A percentile compares a stretch with the other conserved stretches of the same genome.
These are phyloP conservation scores for Trichoderma harzianum DNA, from an alignment of 2,329 filamentous ascomycete species.

Conservation along the genomic window DNA sequence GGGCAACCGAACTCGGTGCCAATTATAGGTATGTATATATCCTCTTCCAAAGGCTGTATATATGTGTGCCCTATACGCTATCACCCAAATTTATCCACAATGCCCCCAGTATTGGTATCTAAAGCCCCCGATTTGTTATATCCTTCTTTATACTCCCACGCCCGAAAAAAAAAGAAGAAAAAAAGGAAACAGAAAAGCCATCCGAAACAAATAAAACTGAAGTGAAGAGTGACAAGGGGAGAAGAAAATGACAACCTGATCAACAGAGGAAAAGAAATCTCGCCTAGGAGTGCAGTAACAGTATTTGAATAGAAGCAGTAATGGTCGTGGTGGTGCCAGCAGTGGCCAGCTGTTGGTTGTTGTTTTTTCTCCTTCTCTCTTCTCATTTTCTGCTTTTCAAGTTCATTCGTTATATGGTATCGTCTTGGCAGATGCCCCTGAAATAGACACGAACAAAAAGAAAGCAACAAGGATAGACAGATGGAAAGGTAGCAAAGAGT, in stretches of 20 bases:
- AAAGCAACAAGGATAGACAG: conserved; percentile 1
- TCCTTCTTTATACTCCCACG: conserved; percentile 16
- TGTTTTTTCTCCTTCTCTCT: neutral
- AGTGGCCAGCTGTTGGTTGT: neutral
- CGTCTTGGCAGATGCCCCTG: conserved; percentile 5
- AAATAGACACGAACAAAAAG: neutral
- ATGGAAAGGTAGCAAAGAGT: neutral
- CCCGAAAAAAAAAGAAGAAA: neutral
- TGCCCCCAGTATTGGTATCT: conserved; percentile 16
- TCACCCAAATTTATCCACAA: conserved; percentile 9
- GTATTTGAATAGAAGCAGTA: neutral
- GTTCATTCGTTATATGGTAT: conserved; percentile 4
- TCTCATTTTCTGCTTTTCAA: neutral
- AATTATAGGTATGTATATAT: neutral
- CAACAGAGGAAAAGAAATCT: conserved; percentile 13
- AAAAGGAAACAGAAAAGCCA: neutral
- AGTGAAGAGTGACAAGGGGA: neutral
- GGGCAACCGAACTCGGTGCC: neutral
- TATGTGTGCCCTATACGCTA: conserved; percentile 10
- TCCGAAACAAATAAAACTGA: neutral
- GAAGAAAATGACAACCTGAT: neutral
- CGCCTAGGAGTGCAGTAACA: neutral
- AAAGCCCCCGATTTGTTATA: conserved; percentile 3
- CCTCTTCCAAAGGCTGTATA: conserved; percentile 6
- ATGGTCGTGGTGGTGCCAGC: neutral